Percentiles rank a stretch among this genome's conserved stretches.
These are phyloP conservation scores for Cornus suecica DNA, from an alignment of 148 eudicot genomes.

Conservation along the genomic window DNA sequence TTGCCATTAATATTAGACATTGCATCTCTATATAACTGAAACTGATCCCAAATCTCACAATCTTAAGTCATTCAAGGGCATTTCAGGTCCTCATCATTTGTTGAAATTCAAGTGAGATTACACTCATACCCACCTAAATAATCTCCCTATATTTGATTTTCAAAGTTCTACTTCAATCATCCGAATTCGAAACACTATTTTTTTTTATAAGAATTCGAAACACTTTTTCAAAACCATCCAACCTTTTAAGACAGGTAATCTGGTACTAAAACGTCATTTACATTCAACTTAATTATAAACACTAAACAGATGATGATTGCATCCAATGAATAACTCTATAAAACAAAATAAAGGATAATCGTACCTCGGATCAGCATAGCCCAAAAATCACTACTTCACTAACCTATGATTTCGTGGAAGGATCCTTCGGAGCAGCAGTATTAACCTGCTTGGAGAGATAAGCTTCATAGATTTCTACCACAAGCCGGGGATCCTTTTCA, in stretches of 20 bases:
- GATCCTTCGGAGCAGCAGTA: constrained; percentile 53
- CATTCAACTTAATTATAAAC: constrained; percentile 10
- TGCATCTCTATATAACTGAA: too few species aligned
- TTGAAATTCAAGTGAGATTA: too few species aligned
- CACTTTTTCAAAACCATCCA: background rate
- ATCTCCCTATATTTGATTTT: too few species aligned
- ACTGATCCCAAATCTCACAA: too few species aligned
- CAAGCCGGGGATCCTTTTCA: constrained; percentile 76
- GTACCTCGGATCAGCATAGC: background rate
- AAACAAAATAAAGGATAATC: background rate
- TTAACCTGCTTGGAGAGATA: constrained; percentile 70
- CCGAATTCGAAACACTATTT: too few species aligned
- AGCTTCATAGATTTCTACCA: constrained; percentile 77
- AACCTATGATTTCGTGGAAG: constrained; percentile 7
- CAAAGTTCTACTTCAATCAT: too few species aligned
- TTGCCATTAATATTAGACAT: too few species aligned
- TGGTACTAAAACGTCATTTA: constrained; percentile 6
- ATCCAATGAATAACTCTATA: background rate
- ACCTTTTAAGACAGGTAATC: background rate
- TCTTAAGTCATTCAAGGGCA: too few species aligned
- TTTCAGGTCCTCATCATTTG: too few species aligned
- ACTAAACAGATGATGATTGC: background rate
- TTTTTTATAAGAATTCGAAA: too few species aligned
- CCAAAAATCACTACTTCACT: background rate
- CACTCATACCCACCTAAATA: too few species aligned